Conservation (phyloP, 106 monocot species). For the Acorus gramineus region DNA sequence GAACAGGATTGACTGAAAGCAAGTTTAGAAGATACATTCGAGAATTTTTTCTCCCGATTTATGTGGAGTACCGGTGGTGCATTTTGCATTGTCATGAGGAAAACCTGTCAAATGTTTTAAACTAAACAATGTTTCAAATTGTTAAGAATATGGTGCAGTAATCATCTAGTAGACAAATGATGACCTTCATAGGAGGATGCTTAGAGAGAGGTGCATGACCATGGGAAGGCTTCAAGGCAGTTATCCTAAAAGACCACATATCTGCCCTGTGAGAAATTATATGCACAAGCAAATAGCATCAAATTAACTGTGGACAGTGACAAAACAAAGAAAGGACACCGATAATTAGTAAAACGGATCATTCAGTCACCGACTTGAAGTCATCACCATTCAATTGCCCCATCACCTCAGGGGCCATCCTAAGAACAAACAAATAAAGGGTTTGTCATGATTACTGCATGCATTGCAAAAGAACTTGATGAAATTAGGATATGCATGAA, state of each 20-base stretch:
- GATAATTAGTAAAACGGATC: neutral
- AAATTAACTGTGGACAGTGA: neutral
- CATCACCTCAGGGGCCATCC: constrained; percentile 98
- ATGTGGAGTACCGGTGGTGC: constrained; percentile 74
- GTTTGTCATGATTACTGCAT: neutral
- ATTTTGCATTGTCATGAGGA: constrained; percentile 87
- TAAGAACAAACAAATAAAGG: constrained; percentile 13
- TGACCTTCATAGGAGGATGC: constrained; percentile 87
- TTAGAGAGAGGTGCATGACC: constrained; percentile 88
- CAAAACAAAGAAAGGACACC: neutral
- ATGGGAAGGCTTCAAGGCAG: constrained; percentile 90
- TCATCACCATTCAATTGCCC: constrained; percentile 65
- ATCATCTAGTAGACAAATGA: neutral
- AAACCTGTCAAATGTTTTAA: constrained; percentile 30
- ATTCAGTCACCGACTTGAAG: constrained; percentile 56
- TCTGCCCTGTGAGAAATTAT: constrained; percentile 53
- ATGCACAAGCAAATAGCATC: neutral
- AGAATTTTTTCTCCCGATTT: constrained; percentile 75
- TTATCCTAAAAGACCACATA: constrained; percentile 98
- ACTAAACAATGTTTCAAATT: constrained; percentile 2
- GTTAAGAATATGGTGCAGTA: neutral
- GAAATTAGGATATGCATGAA: neutral
- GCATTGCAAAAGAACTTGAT: neutral
- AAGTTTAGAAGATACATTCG: constrained; percentile 38
- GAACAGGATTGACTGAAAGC: neutral